These are phyloP conservation scores for Sideroxylon spinosum DNA, from an alignment of 179 eudicot species.

Conservation along the genomic window DNA sequence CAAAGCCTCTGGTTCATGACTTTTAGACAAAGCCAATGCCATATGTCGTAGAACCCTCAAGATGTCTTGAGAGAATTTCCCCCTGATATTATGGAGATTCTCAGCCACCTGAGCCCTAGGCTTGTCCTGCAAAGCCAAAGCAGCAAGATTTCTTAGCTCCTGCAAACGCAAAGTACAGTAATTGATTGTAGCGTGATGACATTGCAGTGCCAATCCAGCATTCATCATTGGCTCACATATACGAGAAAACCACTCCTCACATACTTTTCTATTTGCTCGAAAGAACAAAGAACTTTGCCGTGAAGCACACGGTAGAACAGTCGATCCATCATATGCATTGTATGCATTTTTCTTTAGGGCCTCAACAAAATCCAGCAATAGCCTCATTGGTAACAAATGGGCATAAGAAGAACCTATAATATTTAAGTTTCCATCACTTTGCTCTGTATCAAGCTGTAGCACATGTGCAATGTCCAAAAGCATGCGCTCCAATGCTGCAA, in stretches of 20 bases:
- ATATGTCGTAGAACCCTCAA: constrained; percentile 63
- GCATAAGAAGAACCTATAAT: constrained; percentile 74
- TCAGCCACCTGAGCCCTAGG: constrained; percentile 58
- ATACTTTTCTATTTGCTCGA: constrained; percentile 93
- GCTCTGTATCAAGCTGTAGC: constrained; percentile 75
- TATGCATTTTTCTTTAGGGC: constrained; percentile 94
- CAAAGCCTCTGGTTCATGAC: constrained; percentile 74
- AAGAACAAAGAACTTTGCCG: constrained; percentile 87
- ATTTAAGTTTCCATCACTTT: constrained; percentile 76
- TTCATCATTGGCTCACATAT: constrained; percentile 99
- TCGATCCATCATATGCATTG: constrained; percentile 96
- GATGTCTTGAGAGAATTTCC: constrained; percentile 60
- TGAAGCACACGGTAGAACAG: constrained; percentile 62
- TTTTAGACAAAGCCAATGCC: constrained; percentile 80
- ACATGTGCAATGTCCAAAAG: constrained; percentile 87
- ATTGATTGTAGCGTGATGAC: constrained; percentile 84
- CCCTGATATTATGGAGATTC: constrained; percentile 46
- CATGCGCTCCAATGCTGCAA: constrained; percentile 99
- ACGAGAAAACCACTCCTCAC: constrained; percentile 99
- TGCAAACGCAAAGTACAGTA: constrained; percentile 73
- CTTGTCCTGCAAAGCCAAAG: constrained; percentile 56
- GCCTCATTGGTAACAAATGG: constrained; percentile 87
- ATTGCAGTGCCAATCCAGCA: constrained; percentile 89
- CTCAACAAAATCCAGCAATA: constrained; percentile 91
- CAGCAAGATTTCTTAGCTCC: constrained; percentile 58